phyloP scores from a whole-genome alignment of 345 rosid species.

The Cardamine resedifolia region DNA sequence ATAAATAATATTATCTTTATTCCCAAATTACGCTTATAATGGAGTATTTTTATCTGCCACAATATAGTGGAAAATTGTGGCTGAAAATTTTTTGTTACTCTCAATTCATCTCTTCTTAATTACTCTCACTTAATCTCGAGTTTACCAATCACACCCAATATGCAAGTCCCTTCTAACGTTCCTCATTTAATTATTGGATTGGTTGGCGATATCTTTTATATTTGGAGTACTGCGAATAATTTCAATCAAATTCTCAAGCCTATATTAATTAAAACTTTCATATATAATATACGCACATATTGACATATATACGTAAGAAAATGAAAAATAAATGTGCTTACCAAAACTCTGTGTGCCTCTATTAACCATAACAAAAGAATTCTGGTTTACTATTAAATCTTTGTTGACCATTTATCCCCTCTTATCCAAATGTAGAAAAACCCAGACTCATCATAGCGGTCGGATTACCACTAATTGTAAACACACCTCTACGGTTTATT shows the following conservation, averaged over 20 bases:
- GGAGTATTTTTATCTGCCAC: too few relatives aligned
- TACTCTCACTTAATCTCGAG: too few relatives aligned
- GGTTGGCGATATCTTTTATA: conserved; percentile 30
- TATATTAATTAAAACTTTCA: background rate
- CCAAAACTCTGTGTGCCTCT: too few relatives aligned
- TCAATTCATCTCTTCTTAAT: too few relatives aligned
- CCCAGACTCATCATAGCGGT: background rate
- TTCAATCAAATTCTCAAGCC: background rate
- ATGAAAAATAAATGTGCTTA: background rate
- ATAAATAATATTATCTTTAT: too few relatives aligned
- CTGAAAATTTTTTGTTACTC: too few relatives aligned
- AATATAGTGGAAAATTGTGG: too few relatives aligned
- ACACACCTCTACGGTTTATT: too few relatives aligned
- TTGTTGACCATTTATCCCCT: too few relatives aligned
- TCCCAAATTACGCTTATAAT: too few relatives aligned
- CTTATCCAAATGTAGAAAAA: conserved; percentile 1
- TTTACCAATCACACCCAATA: too few relatives aligned
- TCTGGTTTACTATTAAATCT: conserved; percentile 16
- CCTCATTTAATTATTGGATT: conserved; percentile 13
- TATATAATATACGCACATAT: background rate
- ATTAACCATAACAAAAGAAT: too few relatives aligned
- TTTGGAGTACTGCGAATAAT: conserved; percentile 22
- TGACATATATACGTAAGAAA: conserved; percentile 1
- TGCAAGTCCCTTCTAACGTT: conserved; percentile 19
- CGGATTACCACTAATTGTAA: background rate